Conservation (phyloP, 1,284 basidiomycete species). For the Ceratobasidium sp. region DNA sequence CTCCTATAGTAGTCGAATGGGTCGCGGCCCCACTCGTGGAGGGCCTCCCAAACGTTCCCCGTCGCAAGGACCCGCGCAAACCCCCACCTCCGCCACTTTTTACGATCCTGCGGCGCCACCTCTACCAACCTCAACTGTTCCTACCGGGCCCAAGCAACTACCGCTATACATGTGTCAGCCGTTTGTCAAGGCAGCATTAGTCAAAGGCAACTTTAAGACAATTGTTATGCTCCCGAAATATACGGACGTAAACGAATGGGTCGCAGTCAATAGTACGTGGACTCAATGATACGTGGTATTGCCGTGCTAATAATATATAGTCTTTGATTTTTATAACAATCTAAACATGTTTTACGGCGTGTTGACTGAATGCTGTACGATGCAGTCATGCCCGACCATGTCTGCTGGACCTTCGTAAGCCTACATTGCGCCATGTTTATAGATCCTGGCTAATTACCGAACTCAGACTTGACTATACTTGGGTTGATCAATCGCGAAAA, state of each 20-base stretch:
- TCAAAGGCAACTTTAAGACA: constrained; percentile 99
- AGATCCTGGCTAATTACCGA: constrained; percentile 7
- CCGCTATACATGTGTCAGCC: constrained; percentile 94
- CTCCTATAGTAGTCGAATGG: constrained; percentile 47
- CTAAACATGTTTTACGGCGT: constrained; percentile 98
- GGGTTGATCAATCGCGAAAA: constrained; percentile 96
- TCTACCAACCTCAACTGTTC: constrained; percentile 64
- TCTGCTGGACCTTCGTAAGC: constrained; percentile 88
- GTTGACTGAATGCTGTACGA: constrained; percentile 94
- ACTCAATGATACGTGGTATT: not conserved
- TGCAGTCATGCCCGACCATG: constrained; percentile 93
- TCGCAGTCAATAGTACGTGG: constrained; percentile 42
- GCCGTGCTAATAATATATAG: constrained; percentile 59
- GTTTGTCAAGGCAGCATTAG: constrained; percentile 96
- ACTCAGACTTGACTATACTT: constrained; percentile 92
- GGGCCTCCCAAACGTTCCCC: constrained; percentile 79
- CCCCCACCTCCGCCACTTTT: constrained; percentile 59
- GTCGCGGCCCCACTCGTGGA: constrained; percentile 57
- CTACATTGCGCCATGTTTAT: constrained; percentile 5
- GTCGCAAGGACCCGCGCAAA: constrained; percentile 60
- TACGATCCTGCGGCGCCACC: constrained; percentile 70
- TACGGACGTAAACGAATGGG: constrained; percentile 77
- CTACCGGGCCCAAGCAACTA: constrained; percentile 62
- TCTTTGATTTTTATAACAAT: constrained; percentile 97
- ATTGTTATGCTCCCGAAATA: constrained; percentile 98